Evolutionary conservation across 352 stramenopile species (phyloP).

Genomic region (Albugo candida): DNA sequence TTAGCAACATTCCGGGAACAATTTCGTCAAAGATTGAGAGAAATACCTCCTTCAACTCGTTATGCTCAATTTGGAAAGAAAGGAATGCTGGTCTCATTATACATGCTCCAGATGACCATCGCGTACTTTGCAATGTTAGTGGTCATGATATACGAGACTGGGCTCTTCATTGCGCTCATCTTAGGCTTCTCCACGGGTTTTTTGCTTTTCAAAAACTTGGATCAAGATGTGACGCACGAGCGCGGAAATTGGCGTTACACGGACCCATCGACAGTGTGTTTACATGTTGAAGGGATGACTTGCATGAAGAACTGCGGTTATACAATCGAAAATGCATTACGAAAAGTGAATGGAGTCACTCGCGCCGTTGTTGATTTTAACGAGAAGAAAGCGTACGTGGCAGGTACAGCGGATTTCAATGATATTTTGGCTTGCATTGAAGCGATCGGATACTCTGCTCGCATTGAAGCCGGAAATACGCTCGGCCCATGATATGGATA

Average conservation of each 20-base stretch:
- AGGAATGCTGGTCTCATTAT: slow-evolving; percentile 28
- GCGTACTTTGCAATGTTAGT: slow-evolving; percentile 72
- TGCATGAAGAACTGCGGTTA: slow-evolving; percentile 91
- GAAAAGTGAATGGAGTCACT: slow-evolving; percentile 39
- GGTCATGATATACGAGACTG: slow-evolving; percentile 66
- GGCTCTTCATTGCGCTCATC: slow-evolving; percentile 51
- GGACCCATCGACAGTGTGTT: slow-evolving; percentile 40
- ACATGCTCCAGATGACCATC: slow-evolving; percentile 69
- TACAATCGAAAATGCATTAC: slow-evolving; percentile 68
- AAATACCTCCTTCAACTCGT: background rate
- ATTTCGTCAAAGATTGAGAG: slow-evolving; percentile 24
- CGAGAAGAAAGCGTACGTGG: slow-evolving; percentile 52
- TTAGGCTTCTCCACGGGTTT: slow-evolving; percentile 49
- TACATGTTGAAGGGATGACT: slow-evolving; percentile 82
- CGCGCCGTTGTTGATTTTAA: slow-evolving; percentile 60
- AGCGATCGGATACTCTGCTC: slow-evolving; percentile 35
- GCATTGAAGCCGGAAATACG: no score
- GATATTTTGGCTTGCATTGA: slow-evolving; percentile 44
- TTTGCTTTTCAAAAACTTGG: slow-evolving; percentile 49
- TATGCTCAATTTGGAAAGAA: slow-evolving; percentile 36
- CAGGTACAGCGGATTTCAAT: slow-evolving; percentile 25
- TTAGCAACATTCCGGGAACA: slow-evolving; percentile 32
- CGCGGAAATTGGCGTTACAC: slow-evolving; percentile 50
- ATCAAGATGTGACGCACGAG: slow-evolving; percentile 45
- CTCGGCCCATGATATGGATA: no score